Evolutionary conservation across 176 grass and related monocot genomes (phyloP), one percentile per base, ranked within the genome.

Genomic region (Phoenix roebelenii): DNA sequence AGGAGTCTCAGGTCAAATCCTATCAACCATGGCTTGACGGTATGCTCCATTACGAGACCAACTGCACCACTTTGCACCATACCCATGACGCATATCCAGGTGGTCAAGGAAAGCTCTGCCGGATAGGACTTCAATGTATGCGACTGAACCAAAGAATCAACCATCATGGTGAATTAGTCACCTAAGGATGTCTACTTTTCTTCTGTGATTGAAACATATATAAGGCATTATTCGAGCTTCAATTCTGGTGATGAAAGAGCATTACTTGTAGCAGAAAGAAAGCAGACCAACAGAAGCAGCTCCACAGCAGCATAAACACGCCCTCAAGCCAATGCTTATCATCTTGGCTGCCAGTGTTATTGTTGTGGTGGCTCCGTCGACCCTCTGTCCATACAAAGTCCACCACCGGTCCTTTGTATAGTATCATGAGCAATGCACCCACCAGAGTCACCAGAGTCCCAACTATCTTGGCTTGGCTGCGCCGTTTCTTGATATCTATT

Each of bases 241-340:
- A 2, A 44, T 44, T 44, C 7, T 44, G 10, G 35, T 44, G 9
- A 44, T 44, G 35, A 44, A 44, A 44, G 35, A 14, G 10, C 35
- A 44, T 69, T 77, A 86, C 89, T 71, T 95, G 90, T 48, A 95
- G 64, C 18, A 95, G 61, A 76, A 95, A 89, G 77, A 95, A 95
- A 35, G 67, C 74, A 14, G 90, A 89, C 90, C 90, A 95, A 59
- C 82, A 84, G 70, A 95, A 89, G 77, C 79, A 86, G 62, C 90
- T 89, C 61, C 81, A 71, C 29, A 95, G 7, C 14, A 95, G 72
- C 90, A 95, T 89, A 55, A 95, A 57, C 5, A 69, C 77, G 30
- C 90, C 90, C 61, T 67, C 54, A 52, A 95, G 77, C 79, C 82
- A 95, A 55, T 83, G 79, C 12, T 64, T 55, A n/a, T 67, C 77